These are phyloP conservation scores for Boletellus deceptivus DNA, from an alignment of 1,284 basidiomycete genomes.

Conservation along the genomic window DNA sequence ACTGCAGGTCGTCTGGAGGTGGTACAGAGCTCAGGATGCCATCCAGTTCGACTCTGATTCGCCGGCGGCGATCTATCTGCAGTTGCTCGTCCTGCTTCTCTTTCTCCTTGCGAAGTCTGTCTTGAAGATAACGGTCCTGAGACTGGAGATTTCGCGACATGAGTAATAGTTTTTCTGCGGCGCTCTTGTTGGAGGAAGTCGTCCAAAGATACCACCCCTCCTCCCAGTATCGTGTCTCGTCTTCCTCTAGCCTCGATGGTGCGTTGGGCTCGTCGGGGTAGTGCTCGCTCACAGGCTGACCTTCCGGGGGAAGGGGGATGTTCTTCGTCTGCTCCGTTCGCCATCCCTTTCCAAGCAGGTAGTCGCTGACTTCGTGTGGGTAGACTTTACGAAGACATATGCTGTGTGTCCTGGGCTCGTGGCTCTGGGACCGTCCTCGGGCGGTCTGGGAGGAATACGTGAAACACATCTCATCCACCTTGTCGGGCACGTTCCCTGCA, in stretches of 20 bases:
- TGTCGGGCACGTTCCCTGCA: conserved; percentile 53
- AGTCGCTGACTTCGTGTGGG: conserved; percentile 64
- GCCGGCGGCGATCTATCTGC: conserved; percentile 26
- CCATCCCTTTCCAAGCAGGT: conserved; percentile 38
- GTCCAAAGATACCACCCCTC: conserved; percentile 76
- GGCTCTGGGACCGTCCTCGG: conserved; percentile 52
- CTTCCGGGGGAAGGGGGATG: conserved; percentile 61
- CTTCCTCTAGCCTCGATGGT: conserved; percentile 26
- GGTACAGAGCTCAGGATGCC: conserved; percentile 26
- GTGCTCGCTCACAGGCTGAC: conserved; percentile 41
- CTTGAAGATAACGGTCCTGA: conserved; percentile 40
- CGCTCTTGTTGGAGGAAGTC: conserved; percentile 49
- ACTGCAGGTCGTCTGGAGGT: conserved; percentile 21
- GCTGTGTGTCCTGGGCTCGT: conserved; percentile 61
- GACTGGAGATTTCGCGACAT: conserved; percentile 57
- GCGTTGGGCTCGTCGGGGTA: conserved; percentile 36
- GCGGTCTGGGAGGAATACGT: conserved; percentile 69
- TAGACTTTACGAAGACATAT: conserved; percentile 73
- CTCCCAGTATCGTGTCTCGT: conserved; percentile 58
- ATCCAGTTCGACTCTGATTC: conserved; percentile 28
- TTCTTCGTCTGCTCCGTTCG: conserved; percentile 16
- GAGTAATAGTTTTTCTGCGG: conserved; percentile 53
- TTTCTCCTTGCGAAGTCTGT: conserved; percentile 15
- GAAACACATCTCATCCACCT: conserved; percentile 70
- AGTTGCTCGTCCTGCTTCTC: conserved; percentile 17